phyloP scores from a whole-genome alignment of 2,329 filamentous ascomycete species.

The Aspergillus pseudoglaucus region DNA sequence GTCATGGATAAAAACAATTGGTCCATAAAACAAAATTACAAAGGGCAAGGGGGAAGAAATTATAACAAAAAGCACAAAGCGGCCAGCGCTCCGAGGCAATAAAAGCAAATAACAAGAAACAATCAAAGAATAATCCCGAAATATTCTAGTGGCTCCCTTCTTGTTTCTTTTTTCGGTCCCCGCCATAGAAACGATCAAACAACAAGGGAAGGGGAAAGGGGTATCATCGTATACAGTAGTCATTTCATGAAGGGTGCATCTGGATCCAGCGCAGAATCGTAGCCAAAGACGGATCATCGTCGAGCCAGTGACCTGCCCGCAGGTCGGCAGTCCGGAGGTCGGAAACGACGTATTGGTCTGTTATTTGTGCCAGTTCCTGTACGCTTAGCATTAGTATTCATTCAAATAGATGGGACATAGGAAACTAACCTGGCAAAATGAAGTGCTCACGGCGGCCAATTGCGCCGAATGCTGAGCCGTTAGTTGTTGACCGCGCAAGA shows the following conservation, averaged over 20 bases:
- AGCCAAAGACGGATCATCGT: conserved; percentile 53
- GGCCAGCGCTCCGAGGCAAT: no score
- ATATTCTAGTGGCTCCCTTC: no score
- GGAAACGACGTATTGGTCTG: conserved; percentile 51
- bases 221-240: not conserved
- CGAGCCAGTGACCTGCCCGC: conserved; percentile 55
- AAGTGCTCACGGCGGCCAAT: conserved; percentile 44
- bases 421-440: conserved; percentile 44
- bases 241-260: conserved; percentile 23
- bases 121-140: no score
- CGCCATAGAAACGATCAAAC: no score
- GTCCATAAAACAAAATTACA: no score
- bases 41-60: no score
- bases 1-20: no score
- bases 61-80: no score
- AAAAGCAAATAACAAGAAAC: no score
- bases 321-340: conserved; percentile 51
- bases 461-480: conserved; percentile 42
- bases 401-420: not conserved
- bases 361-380: conserved; percentile 53
- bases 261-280: conserved; percentile 44
- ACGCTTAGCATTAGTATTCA: conserved; percentile 1
- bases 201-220: no score
- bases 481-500: conserved; percentile 47
- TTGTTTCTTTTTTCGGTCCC: no score